Evolutionary conservation across 768 basidiomycete genomes (phyloP).

Genomic region (Stropharia rugosoannulata): DNA sequence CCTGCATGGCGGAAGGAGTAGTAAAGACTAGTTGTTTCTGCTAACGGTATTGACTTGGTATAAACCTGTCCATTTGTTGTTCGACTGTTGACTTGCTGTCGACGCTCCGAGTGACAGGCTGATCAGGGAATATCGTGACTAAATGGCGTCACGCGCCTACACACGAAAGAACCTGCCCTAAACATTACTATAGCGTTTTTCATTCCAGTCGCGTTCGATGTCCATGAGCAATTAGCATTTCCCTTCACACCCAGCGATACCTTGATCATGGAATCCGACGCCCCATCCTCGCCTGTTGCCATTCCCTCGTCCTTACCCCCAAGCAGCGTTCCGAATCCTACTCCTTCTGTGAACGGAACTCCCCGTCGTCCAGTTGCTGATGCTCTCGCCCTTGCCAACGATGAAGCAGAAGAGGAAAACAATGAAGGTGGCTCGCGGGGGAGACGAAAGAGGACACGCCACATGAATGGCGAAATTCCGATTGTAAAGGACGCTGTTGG

Average conservation of each 20-base stretch:
- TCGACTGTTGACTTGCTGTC: too few species aligned
- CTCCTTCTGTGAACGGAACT: conserved; percentile 29
- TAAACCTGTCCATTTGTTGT: too few species aligned
- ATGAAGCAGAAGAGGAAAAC: conserved; percentile 45
- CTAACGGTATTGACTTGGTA: too few species aligned
- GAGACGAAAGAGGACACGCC: conserved; percentile 47
- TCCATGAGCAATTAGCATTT: conserved; percentile 1
- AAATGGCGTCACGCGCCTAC: conserved; percentile 17
- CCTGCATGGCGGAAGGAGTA: conserved; percentile 33
- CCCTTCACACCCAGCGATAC: conserved; percentile 12
- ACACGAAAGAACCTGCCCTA: conserved; percentile 42
- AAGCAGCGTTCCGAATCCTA: conserved; percentile 44
- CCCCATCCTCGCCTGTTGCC: conserved; percentile 51
- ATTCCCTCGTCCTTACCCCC: conserved; percentile 52
- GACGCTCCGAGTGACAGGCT: background rate
- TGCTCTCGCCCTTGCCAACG: conserved; percentile 55
- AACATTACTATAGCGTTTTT: conserved; percentile 15
- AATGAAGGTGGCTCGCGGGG: conserved; percentile 35
- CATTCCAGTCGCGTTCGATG: conserved; percentile 32
- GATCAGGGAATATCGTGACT: conserved; percentile 13
- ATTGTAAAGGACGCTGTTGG: conserved; percentile 93
- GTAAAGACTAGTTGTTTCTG: too few species aligned
- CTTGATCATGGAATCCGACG: conserved; percentile 52
- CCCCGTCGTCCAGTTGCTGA: conserved; percentile 45
- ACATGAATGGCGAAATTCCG: conserved; percentile 68